Conservation (phyloP, 306 rosid genomes). For the Castanospermum australe region DNA sequence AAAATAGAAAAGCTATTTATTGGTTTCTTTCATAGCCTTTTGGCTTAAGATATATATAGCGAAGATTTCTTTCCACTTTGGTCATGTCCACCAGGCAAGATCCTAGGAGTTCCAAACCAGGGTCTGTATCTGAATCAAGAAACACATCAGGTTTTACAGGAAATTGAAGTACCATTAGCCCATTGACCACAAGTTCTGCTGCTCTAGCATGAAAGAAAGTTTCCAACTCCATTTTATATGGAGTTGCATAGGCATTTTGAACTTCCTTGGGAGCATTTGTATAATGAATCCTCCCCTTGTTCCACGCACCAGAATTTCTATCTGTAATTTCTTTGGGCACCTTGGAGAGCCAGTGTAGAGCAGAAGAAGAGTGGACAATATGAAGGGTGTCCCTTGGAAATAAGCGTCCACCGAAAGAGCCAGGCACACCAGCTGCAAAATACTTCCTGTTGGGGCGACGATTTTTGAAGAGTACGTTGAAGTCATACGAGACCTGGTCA, state of each 20-base stretch:
- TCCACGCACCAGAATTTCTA: constrained; percentile 10
- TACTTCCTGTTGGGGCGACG: neutral
- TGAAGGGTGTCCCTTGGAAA: constrained; percentile 23
- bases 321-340: constrained; percentile 7
- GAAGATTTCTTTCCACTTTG: constrained; percentile 27
- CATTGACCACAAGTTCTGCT: constrained; percentile 34
- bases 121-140: neutral
- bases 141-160: neutral
- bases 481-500: constrained; percentile 30
- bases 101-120: constrained; percentile 35
- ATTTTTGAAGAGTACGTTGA: constrained; percentile 24
- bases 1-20: neutral
- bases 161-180: constrained; percentile 32
- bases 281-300: constrained; percentile 30
- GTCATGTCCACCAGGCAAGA: constrained; percentile 41
- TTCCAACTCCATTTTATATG: constrained; percentile 25
- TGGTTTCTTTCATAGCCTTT: neutral
- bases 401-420: constrained; percentile 7
- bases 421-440: constrained; percentile 17
- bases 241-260: constrained; percentile 27
- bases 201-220: constrained; percentile 28
- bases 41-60: neutral
- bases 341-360: constrained; percentile 21
- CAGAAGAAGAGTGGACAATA: constrained; percentile 24
- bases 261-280: constrained; percentile 29